A percentile compares a stretch with the other conserved stretches of the same genome.
Conservation (phyloP, 768 basidiomycete genomes). For the Porphyrellus cyaneotinctus region DNA sequence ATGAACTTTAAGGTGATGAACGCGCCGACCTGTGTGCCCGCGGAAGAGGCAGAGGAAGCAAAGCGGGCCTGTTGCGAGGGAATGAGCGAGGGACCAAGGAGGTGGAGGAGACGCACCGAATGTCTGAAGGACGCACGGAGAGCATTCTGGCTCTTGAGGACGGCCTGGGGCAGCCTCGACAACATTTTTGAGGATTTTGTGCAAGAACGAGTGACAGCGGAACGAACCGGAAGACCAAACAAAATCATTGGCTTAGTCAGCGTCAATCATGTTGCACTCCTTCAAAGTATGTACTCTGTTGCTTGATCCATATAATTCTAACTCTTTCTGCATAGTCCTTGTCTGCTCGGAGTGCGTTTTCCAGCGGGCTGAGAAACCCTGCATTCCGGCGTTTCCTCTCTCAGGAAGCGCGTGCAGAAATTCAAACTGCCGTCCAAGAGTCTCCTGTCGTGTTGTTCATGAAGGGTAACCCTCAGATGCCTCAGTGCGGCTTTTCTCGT, state of each 20-base stretch:
- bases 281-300: constrained; percentile 13
- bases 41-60: constrained; percentile 61
- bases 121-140: constrained; percentile 42
- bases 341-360: constrained; percentile 8
- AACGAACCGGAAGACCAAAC: constrained; percentile 34
- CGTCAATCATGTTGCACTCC: constrained; percentile 11
- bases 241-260: constrained; percentile 6
- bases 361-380: constrained; percentile 4
- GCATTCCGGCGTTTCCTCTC: constrained; percentile 48
- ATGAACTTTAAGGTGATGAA: neutral
- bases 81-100: constrained; percentile 9
- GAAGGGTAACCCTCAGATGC: constrained; percentile 87
- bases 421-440: constrained; percentile 69
- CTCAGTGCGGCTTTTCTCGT: constrained; percentile 94
- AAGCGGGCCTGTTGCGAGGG: constrained; percentile 55
- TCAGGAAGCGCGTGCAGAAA: constrained; percentile 54
- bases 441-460: constrained; percentile 94
- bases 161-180: constrained; percentile 75
- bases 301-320: neutral
- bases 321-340: constrained; percentile 2
- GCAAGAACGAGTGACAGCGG: constrained; percentile 36
- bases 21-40: constrained; percentile 58
- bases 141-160: constrained; percentile 56
- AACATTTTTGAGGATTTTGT: constrained; percentile 67
- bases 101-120: constrained; percentile 39